phyloP scores from a whole-genome alignment of 768 basidiomycete species.

The Tulasnella sp. region DNA sequence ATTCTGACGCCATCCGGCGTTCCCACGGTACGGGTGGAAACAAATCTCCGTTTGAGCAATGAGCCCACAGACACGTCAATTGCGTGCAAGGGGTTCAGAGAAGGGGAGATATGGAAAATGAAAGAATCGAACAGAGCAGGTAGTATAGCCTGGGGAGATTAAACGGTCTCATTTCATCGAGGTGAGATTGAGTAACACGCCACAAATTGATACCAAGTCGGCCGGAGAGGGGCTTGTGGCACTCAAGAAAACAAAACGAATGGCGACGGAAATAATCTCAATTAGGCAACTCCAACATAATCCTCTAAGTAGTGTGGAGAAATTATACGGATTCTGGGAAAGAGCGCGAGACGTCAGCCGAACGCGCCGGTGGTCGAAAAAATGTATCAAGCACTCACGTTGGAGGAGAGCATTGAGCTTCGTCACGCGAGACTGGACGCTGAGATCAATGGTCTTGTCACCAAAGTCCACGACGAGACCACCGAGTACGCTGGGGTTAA shows the following conservation, averaged over 20 bases:
- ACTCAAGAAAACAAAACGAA: background rate
- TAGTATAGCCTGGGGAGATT: background rate
- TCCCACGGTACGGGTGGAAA: background rate
- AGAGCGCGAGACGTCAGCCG: background rate
- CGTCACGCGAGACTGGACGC: slow-evolving; percentile 86
- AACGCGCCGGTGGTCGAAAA: background rate
- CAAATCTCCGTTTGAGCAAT: background rate
- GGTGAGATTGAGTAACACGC: background rate
- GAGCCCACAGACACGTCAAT: too few relatives aligned
- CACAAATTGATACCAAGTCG: too few relatives aligned
- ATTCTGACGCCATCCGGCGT: background rate
- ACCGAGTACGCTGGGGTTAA: slow-evolving; percentile 86
- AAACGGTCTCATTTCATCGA: background rate
- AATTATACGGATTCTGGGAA: slow-evolving; percentile 16
- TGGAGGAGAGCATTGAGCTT: slow-evolving; percentile 86
- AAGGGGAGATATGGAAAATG: background rate
- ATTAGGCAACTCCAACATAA: background rate
- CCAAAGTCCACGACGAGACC: slow-evolving; percentile 95
- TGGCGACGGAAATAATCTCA: background rate
- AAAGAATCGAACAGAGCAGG: background rate
- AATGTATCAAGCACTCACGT: slow-evolving; percentile 43
- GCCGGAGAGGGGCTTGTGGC: background rate
- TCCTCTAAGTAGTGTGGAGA: background rate
- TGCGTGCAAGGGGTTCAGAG: too few relatives aligned
- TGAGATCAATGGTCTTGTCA: slow-evolving; percentile 96